These are phyloP conservation scores for Fusarium bactridioides DNA, from an alignment of 2,329 filamentous ascomycete species.

Conservation along the genomic window DNA sequence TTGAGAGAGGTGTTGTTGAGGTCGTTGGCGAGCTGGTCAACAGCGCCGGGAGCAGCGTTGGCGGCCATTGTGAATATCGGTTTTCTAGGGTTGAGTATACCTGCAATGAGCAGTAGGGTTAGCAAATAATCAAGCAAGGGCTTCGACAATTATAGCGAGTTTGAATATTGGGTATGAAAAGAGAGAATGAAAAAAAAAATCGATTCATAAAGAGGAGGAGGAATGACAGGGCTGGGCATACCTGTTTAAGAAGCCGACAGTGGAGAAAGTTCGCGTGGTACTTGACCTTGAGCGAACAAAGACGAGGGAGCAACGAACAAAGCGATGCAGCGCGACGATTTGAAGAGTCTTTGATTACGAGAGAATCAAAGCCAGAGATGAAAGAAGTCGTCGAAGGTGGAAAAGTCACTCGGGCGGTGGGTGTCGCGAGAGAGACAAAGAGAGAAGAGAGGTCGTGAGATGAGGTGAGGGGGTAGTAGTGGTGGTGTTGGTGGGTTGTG, in stretches of 20 bases:
- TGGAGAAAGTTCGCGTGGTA: slow-evolving; percentile 39
- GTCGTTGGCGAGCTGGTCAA: slow-evolving; percentile 83
- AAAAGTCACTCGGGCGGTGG: slow-evolving; percentile 41
- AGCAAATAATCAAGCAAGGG: slow-evolving; percentile 20
- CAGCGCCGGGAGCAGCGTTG: slow-evolving; percentile 66
- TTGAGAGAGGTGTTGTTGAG: slow-evolving; percentile 76
- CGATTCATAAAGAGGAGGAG: slow-evolving; percentile 10
- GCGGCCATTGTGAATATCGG: slow-evolving; percentile 64
- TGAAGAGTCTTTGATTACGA: slow-evolving; percentile 39
- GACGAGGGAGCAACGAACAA: slow-evolving; percentile 43
- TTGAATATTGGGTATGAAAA: not conserved
- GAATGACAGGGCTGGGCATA: slow-evolving; percentile 17
- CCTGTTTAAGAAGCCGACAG: slow-evolving; percentile 35
- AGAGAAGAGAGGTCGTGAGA: slow-evolving; percentile 24
- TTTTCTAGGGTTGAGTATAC: slow-evolving; percentile 26
- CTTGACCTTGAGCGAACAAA: slow-evolving; percentile 41
- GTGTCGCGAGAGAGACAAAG: slow-evolving; percentile 44
- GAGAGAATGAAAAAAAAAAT: not conserved
- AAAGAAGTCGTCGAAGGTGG: slow-evolving; percentile 23
- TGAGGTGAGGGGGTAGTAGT: slow-evolving; percentile 30
- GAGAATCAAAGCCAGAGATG: slow-evolving; percentile 36
- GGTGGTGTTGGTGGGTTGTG: slow-evolving; percentile 29
- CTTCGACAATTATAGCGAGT: slow-evolving; percentile 4
- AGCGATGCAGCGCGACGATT: slow-evolving; percentile 34
- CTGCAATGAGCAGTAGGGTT: slow-evolving; percentile 24